Evolutionary conservation across 2,329 filamentous ascomycete species (phyloP).

Genomic region (Xylaria sp.): DNA sequence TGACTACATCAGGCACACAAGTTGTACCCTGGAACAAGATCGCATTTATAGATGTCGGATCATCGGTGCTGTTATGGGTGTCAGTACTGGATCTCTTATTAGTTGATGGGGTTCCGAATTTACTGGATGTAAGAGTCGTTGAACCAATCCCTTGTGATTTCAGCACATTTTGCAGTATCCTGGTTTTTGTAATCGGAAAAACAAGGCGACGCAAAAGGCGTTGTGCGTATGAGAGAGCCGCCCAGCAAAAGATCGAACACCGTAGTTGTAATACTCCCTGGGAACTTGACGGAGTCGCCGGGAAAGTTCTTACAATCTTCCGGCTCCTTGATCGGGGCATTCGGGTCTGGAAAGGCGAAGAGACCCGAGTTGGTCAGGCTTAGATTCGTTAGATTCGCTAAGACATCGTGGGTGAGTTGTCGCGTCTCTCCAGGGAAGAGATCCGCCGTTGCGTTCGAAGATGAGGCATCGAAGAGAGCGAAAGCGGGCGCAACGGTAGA

Average conservation of each 20-base stretch:
- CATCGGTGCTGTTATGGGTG: conserved; percentile 41
- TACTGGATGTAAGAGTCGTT: conserved; percentile 47
- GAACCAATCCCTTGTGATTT: conserved; percentile 46
- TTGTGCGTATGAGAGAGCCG: conserved; percentile 46
- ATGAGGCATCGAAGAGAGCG: conserved; percentile 41
- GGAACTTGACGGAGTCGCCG: conserved; percentile 44
- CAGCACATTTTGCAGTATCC: conserved; percentile 42
- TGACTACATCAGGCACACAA: conserved; percentile 45
- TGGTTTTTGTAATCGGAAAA: conserved; percentile 45
- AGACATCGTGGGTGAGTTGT: conserved; percentile 44
- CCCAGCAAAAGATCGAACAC: conserved; percentile 47
- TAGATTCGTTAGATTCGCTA: conserved; percentile 46
- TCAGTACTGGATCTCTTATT: conserved; percentile 8
- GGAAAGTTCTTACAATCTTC: conserved; percentile 47
- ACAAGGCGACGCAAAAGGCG: conserved; percentile 46
- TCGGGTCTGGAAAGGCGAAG: conserved; percentile 43
- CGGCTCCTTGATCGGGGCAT: conserved; percentile 36
- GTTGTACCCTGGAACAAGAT: conserved; percentile 45
- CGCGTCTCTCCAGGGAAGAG: conserved; percentile 46
- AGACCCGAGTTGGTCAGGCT: conserved; percentile 44
- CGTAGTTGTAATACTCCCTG: conserved; percentile 40
- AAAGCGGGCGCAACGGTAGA: conserved; percentile 44
- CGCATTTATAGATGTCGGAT: conserved; percentile 48
- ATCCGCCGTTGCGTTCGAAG: conserved; percentile 46
- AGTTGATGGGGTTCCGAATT: conserved; percentile 1